A percentile compares a stretch with the other conserved stretches of the same genome.
Conservation (phyloP, 441 rosid species). For the Erodium texanum region DNA sequence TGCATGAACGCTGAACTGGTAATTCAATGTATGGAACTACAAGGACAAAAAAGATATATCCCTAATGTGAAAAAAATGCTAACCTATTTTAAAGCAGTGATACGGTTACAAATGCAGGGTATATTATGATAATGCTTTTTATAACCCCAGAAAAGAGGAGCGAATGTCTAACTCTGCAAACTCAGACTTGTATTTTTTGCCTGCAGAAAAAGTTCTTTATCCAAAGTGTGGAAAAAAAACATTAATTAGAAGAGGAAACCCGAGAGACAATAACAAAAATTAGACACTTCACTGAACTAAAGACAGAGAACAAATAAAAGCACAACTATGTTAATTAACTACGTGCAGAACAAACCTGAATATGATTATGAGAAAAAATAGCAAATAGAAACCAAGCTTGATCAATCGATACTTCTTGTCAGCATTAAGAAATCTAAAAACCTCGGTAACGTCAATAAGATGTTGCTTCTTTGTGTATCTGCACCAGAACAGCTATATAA, state of each 20-base stretch:
- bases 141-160: conserved; percentile 18
- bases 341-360: conserved; percentile 47
- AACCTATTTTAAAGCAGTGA: conserved; percentile 18
- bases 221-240: conserved; percentile 25
- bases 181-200: background rate
- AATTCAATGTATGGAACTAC: background rate
- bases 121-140: conserved; percentile 24
- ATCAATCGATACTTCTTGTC: conserved; percentile 59
- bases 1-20: background rate
- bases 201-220: conserved; percentile 36
- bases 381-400: conserved; percentile 63
- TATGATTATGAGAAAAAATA: conserved; percentile 52
- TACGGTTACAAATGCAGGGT: conserved; percentile 13
- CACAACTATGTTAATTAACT: background rate
- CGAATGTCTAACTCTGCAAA: conserved; percentile 7
- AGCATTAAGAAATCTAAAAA: conserved; percentile 54
- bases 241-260: background rate
- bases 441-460: conserved; percentile 89
- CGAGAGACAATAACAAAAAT: too few relatives aligned
- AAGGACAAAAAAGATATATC: conserved; percentile 1
- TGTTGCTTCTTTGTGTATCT: conserved; percentile 57
- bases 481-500: conserved; percentile 11
- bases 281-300: background rate
- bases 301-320: background rate
- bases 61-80: conserved; percentile 16